Conservation (phyloP, 129 eudicot genomes). For the Tagetes patula region DNA sequence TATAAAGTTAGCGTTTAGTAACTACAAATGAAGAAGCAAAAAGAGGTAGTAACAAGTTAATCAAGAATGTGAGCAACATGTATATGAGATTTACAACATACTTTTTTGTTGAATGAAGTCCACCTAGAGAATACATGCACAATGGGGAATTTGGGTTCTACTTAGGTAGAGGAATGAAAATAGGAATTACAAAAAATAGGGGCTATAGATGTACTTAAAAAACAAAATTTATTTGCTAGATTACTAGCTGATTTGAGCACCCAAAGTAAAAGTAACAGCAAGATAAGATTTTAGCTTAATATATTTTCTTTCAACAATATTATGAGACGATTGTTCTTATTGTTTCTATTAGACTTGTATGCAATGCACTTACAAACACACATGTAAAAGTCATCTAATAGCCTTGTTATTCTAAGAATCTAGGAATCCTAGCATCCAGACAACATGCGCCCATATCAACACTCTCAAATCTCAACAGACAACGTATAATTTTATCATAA, state of each 20-base stretch:
- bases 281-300: neutral
- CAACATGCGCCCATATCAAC: no score
- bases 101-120: slow-evolving; percentile 4
- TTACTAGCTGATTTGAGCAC: slow-evolving; percentile 5
- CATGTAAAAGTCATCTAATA: slow-evolving; percentile 2
- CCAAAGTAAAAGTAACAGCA: neutral
- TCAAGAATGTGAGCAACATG: neutral
- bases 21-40: neutral
- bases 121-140: neutral
- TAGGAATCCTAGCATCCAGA: neutral
- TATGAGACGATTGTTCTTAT: neutral
- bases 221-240: neutral
- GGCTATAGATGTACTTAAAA: neutral
- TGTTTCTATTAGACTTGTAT: slow-evolving; percentile 4
- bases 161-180: slow-evolving; percentile 2
- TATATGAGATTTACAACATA: neutral
- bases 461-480: neutral
- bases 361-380: slow-evolving; percentile 3
- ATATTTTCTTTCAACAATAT: neutral
- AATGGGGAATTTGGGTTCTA: neutral
- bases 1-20: slow-evolving; percentile 13
- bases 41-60: neutral
- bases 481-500: neutral
- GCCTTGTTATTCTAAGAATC: neutral
- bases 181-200: neutral